phyloP scores from a whole-genome alignment of 2,329 filamentous ascomycete genomes.

The Kalmusia sp. region DNA sequence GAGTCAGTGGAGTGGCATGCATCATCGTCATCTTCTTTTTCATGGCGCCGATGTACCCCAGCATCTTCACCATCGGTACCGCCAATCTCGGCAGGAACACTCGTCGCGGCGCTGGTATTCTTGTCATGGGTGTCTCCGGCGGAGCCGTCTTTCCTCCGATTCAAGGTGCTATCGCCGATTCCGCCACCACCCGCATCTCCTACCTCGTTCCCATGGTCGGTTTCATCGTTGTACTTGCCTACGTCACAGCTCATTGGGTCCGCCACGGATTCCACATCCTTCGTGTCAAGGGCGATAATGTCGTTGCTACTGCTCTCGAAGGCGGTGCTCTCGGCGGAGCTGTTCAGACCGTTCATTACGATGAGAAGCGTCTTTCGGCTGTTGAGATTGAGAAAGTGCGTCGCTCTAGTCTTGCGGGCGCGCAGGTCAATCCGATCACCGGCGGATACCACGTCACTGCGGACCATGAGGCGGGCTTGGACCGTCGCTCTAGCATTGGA shows the following conservation, averaged over 20 bases:
- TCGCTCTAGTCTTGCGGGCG: slow-evolving; percentile 3
- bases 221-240: slow-evolving; percentile 25
- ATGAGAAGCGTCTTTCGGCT: slow-evolving; percentile 7
- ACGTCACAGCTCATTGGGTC: slow-evolving; percentile 28
- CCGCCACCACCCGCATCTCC: slow-evolving; percentile 27
- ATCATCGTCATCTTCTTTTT: slow-evolving; percentile 17
- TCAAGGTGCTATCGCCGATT: slow-evolving; percentile 35
- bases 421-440: background rate
- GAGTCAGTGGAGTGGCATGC: slow-evolving; percentile 19
- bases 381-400: background rate
- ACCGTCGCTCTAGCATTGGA: background rate
- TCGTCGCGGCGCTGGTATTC: slow-evolving; percentile 35
- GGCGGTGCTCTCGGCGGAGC: slow-evolving; percentile 2
- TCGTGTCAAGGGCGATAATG: slow-evolving; percentile 9
- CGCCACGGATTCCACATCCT: slow-evolving; percentile 13
- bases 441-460: background rate
- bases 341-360: slow-evolving; percentile 30
- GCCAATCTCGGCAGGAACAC: slow-evolving; percentile 34
- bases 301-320: slow-evolving; percentile 2
- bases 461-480: background rate
- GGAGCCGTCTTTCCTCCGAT: slow-evolving; percentile 37
- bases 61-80: slow-evolving; percentile 35
- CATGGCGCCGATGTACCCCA: slow-evolving; percentile 39
- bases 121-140: slow-evolving; percentile 31
- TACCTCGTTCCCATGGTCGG: slow-evolving; percentile 37